Percentiles rank a stretch among this genome's conserved stretches.
These are phyloP conservation scores for Hapsidospora chrysogenum DNA, from an alignment of 495 filamentous ascomycete genomes.

Conservation along the genomic window DNA sequence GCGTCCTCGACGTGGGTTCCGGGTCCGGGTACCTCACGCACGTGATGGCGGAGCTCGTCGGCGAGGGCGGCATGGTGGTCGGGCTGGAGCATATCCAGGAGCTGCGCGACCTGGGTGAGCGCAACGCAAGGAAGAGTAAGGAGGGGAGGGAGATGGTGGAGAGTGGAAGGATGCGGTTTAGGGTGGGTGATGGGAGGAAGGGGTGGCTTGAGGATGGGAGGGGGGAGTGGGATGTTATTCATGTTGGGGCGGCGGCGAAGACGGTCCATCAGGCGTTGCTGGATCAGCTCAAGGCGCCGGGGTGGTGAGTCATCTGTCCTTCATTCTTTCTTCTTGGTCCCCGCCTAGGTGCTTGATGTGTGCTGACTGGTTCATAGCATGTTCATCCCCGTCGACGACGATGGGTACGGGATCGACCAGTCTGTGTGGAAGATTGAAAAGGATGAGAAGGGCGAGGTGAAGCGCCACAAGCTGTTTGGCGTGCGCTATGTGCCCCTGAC, in stretches of 20 bases:
- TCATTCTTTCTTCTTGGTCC: neutral
- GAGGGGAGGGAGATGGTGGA: conserved; percentile 47
- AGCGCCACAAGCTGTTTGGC: conserved; percentile 57
- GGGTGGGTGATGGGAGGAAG: conserved; percentile 65
- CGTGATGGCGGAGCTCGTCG: conserved; percentile 69
- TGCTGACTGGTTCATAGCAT: conserved; percentile 26
- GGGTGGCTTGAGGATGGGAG: conserved; percentile 41
- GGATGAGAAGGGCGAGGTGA: conserved; percentile 56
- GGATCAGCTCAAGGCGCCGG: conserved; percentile 63
- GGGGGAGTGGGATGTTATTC: conserved; percentile 66
- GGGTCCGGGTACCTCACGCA: conserved; percentile 88
- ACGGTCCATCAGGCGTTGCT: conserved; percentile 56
- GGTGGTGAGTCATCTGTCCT: conserved; percentile 20
- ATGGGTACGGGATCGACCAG: conserved; percentile 32
- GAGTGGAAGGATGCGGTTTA: conserved; percentile 47
- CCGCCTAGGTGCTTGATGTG: neutral
- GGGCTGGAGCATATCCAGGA: conserved; percentile 80
- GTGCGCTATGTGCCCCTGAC: conserved; percentile 92
- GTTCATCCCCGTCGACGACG: conserved; percentile 75
- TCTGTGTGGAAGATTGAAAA: conserved; percentile 88
- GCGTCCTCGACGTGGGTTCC: conserved; percentile 77
- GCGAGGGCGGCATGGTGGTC: conserved; percentile 43
- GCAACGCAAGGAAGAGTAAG: conserved; percentile 57
- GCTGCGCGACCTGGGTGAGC: conserved; percentile 52
- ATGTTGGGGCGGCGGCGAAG: conserved; percentile 79